Percentiles rank a stretch among this genome's conserved stretches.
These are phyloP conservation scores for Haematococcus sp. DNA, from an alignment of 139 green algal species.

Conservation along the genomic window DNA sequence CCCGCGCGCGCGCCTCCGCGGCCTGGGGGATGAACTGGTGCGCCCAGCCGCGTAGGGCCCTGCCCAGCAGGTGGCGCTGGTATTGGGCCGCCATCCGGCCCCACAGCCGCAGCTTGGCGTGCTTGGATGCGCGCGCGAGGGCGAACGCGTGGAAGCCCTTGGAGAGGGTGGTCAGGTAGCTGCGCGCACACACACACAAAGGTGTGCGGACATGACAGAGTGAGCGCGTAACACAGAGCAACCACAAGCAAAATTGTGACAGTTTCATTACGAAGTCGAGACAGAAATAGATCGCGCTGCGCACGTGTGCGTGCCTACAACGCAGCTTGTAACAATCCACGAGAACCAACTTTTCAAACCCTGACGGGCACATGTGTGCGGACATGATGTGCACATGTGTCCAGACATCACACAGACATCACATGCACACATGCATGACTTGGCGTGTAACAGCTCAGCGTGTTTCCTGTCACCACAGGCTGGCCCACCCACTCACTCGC, in stretches of 20 bases:
- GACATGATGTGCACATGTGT: too few species aligned
- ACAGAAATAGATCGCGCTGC: too few species aligned
- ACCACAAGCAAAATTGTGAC: neutral
- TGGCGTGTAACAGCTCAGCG: too few species aligned
- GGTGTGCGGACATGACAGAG: neutral
- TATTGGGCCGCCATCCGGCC: constrained; percentile 6
- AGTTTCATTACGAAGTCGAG: too few species aligned
- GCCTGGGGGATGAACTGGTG: constrained; percentile 12
- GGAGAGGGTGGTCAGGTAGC: constrained; percentile 27
- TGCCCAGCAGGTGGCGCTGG: constrained; percentile 6
- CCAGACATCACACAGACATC: too few species aligned
- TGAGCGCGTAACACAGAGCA: neutral
- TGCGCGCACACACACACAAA: neutral
- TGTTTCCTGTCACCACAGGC: too few species aligned
- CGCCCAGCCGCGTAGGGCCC: constrained; percentile 10
- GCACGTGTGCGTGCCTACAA: too few species aligned
- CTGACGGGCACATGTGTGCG: too few species aligned
- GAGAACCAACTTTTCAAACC: too few species aligned
- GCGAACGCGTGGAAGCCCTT: constrained; percentile 14
- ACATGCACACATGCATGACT: too few species aligned
- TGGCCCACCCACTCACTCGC: too few species aligned
- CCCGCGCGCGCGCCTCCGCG: constrained; percentile 2
- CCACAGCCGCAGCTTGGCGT: constrained; percentile 21
- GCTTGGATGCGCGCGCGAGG: neutral
- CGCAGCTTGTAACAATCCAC: too few species aligned